A percentile compares a stretch with the other conserved stretches of the same genome.
phyloP scores from a whole-genome alignment of 169 alveolate genomes.

The Eimeria praecox region DNA sequence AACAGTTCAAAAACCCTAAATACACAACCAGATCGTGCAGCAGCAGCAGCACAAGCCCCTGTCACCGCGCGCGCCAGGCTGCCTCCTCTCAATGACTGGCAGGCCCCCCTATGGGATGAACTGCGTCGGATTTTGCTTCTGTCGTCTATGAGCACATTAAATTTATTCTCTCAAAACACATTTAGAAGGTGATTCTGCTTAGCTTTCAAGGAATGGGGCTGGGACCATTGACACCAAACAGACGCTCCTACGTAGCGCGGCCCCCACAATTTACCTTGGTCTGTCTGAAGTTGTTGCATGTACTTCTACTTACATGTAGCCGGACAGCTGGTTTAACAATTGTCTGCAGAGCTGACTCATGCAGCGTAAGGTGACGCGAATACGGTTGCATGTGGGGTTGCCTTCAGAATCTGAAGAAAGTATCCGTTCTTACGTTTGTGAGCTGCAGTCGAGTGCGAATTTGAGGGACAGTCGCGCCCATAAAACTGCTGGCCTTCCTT shows the following conservation, averaged over 20 bases:
- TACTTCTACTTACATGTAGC: not conserved
- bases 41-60: constrained; percentile 10
- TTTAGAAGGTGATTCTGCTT: not conserved
- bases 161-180: not conserved
- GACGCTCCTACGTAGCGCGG: not conserved
- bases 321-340: not conserved
- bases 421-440: no score
- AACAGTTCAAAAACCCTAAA: not conserved
- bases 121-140: not conserved
- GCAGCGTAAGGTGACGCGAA: not conserved
- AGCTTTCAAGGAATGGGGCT: not conserved
- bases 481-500: no score
- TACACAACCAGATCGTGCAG: not conserved
- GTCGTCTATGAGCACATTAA: not conserved
- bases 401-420: not conserved
- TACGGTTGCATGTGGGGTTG: not conserved
- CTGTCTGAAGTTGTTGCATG: not conserved
- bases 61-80: constrained; percentile 26
- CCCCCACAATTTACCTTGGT: not conserved
- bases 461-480: no score
- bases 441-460: no score
- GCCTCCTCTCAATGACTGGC: not conserved
- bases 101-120: not conserved
- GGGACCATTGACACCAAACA: not conserved
- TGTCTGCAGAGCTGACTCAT: not conserved